phyloP scores from a whole-genome alignment of 371 early-diverging fungal genomes.

The Entomophthora muscae region DNA sequence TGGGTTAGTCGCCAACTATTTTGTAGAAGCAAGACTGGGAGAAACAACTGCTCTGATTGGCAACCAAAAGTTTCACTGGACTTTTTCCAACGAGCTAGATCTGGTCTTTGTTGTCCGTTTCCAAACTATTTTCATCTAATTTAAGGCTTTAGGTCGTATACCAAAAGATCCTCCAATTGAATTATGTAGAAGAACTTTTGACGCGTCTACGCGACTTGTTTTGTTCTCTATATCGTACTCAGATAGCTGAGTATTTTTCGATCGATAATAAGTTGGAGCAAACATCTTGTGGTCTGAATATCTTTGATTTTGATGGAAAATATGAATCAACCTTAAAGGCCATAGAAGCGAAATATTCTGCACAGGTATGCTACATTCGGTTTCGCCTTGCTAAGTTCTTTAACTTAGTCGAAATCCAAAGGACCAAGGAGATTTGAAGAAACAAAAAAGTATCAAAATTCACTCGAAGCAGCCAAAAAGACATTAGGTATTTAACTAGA shows the following conservation, averaged over 20 bases:
- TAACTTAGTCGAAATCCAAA: conserved; percentile 18
- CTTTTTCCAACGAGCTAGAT: conserved; percentile 65
- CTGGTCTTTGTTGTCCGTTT: conserved; percentile 65
- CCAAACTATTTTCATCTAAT: neutral
- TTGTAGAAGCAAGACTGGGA: conserved; percentile 56
- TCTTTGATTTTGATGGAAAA: conserved; percentile 17
- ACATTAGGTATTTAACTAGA: conserved; percentile 29
- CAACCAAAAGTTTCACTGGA: conserved; percentile 61
- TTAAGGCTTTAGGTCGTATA: conserved; percentile 46
- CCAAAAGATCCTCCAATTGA: conserved; percentile 69
- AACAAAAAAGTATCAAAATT: conserved; percentile 56
- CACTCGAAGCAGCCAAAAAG: conserved; percentile 48
- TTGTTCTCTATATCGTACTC: conserved; percentile 1
- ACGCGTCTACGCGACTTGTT: conserved; percentile 26
- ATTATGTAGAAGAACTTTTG: conserved; percentile 72
- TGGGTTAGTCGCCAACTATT: conserved; percentile 49
- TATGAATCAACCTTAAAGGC: conserved; percentile 20
- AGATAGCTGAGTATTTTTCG: neutral
- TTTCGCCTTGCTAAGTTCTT: conserved; percentile 12
- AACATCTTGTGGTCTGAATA: neutral
- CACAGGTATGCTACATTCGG: conserved; percentile 12
- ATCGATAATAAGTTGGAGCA: conserved; percentile 35
- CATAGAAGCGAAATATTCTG: conserved; percentile 23
- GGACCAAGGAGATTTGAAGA: conserved; percentile 69
- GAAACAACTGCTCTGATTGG: conserved; percentile 36